Evolutionary conservation across 1,139 yeast species (phyloP).

Genomic region (Hansenula sp.): DNA sequence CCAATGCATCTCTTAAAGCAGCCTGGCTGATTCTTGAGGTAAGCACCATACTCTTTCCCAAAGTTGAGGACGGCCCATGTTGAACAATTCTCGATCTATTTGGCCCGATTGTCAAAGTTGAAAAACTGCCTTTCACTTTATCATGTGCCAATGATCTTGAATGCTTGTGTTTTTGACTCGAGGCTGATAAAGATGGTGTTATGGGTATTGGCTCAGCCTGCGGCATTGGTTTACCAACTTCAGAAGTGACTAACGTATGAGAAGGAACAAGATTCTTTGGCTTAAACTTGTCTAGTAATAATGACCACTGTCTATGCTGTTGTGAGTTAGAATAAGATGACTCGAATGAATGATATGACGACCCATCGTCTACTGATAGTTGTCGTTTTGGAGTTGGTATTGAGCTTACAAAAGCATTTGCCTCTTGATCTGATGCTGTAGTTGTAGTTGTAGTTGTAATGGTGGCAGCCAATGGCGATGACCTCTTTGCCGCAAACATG

Average conservation of each 20-base stretch:
- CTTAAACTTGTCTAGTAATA: conserved; percentile 6
- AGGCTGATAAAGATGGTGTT: not conserved
- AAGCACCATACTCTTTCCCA: conserved; percentile 38
- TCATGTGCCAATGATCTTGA: conserved; percentile 15
- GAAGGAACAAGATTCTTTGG: conserved; percentile 11
- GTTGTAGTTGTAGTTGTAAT: not conserved
- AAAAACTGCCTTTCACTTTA: conserved; percentile 32
- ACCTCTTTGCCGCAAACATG: conserved; percentile 1
- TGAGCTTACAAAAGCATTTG: not conserved
- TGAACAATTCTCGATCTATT: conserved; percentile 34
- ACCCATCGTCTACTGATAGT: not conserved
- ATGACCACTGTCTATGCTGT: conserved; percentile 11
- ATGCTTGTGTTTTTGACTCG: conserved; percentile 7
- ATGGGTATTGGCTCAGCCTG: conserved; percentile 3
- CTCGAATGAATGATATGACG: conserved; percentile 3
- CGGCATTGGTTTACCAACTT: conserved; percentile 19
- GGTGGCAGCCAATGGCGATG: not conserved
- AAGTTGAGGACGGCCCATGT: conserved; percentile 22
- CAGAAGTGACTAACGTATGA: conserved; percentile 20
- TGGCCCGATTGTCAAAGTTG: conserved; percentile 44
- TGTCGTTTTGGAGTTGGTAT: not conserved
- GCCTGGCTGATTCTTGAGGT: conserved; percentile 35
- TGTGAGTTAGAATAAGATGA: conserved; percentile 1
- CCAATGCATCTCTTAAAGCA: conserved; percentile 40
- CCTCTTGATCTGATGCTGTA: too few species aligned